These are phyloP conservation scores for Coemansia sp. DNA, from an alignment of 192 early-diverging fungal genomes.

Conservation along the genomic window DNA sequence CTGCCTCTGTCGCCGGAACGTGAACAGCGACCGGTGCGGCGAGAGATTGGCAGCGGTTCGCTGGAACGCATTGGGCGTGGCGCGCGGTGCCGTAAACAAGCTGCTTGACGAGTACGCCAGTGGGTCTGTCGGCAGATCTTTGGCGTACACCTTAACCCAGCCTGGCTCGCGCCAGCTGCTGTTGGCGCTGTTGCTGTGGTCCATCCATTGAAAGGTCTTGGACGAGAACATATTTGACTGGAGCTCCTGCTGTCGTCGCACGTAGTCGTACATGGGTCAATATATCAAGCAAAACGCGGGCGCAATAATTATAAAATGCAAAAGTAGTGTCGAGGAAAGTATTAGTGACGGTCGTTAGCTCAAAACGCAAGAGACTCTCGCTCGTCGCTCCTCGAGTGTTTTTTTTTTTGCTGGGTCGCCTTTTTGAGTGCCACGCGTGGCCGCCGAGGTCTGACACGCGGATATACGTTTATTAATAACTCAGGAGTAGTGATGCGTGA, in stretches of 20 bases:
- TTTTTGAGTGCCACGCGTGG: conserved; percentile 1
- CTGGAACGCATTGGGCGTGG: conserved; percentile 26
- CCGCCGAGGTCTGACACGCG: not conserved
- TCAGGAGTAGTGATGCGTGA: not conserved
- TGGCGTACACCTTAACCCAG: conserved; percentile 38
- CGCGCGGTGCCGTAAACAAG: conserved; percentile 25
- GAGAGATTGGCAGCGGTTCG: conserved; percentile 36
- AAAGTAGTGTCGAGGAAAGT: not conserved
- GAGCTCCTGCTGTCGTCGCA: conserved; percentile 55
- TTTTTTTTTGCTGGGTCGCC: not conserved
- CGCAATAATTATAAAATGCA: not conserved
- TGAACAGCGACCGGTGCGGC: conserved; percentile 33
- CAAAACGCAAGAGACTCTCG: not conserved
- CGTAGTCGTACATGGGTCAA: conserved; percentile 50
- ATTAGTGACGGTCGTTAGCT: not conserved
- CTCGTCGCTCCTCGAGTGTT: not conserved
- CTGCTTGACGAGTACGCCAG: conserved; percentile 50
- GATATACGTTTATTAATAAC: not conserved
- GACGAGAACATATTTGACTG: conserved; percentile 41
- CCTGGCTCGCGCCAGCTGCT: conserved; percentile 32
- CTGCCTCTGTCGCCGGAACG: conserved; percentile 42
- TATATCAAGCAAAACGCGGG: not conserved
- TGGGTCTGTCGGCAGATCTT: conserved; percentile 28
- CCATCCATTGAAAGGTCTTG: conserved; percentile 57
- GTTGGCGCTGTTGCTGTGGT: conserved; percentile 1